Evolutionary conservation across 495 filamentous ascomycete species (phyloP).

Genomic region (Hypomontagnella monticulosa): DNA sequence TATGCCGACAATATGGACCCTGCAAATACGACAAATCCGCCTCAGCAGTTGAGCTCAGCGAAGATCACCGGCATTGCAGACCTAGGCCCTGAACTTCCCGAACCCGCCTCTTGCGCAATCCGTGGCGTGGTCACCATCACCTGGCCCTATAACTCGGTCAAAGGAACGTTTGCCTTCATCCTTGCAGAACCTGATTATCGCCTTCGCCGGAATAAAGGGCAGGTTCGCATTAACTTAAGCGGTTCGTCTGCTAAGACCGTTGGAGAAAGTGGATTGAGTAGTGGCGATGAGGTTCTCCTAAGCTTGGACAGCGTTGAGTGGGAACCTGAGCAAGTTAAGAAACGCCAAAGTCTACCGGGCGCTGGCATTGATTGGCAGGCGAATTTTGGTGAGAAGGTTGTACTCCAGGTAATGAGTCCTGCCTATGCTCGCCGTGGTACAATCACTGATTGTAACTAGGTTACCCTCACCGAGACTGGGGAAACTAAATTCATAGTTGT

Average conservation of each 20-base stretch:
- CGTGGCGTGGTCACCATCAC: slow-evolving; percentile 80
- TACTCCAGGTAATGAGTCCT: slow-evolving; percentile 63
- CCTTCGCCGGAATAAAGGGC: slow-evolving; percentile 78
- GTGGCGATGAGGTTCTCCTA: slow-evolving; percentile 78
- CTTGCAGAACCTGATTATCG: slow-evolving; percentile 89
- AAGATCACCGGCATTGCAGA: slow-evolving; percentile 70
- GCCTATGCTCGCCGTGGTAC: neutral
- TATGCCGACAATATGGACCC: slow-evolving; percentile 42
- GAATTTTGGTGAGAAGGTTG: slow-evolving; percentile 64
- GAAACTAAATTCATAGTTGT: slow-evolving; percentile 56
- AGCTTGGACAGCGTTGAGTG: slow-evolving; percentile 73
- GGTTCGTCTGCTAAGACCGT: slow-evolving; percentile 76
- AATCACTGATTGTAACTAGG: slow-evolving; percentile 37
- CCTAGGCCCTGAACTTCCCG: slow-evolving; percentile 65
- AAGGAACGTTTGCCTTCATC: slow-evolving; percentile 74
- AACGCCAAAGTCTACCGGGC: slow-evolving; percentile 66
- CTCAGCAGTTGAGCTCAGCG: slow-evolving; percentile 28
- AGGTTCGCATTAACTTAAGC: slow-evolving; percentile 83
- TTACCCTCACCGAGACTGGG: slow-evolving; percentile 47
- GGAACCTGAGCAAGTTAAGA: slow-evolving; percentile 59
- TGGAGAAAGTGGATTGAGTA: slow-evolving; percentile 70
- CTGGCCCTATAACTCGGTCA: slow-evolving; percentile 90
- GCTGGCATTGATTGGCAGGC: slow-evolving; percentile 80
- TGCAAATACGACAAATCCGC: slow-evolving; percentile 22
- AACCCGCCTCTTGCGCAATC: slow-evolving; percentile 48